These are phyloP conservation scores for Macrotyloma uniflorum DNA, from an alignment of 306 rosid species.

Conservation along the genomic window DNA sequence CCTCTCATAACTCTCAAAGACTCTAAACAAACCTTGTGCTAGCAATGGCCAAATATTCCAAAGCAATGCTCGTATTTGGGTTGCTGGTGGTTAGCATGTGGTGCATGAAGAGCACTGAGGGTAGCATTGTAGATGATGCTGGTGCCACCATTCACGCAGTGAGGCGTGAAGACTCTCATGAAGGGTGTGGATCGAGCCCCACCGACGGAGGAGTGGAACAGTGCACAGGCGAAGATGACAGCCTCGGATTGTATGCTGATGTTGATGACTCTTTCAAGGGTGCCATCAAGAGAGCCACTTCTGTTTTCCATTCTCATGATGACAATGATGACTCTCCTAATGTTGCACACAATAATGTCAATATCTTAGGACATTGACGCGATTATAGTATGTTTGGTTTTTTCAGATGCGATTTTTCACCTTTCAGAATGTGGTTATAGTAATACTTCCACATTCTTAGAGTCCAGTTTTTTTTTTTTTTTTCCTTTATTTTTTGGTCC, in stretches of 20 bases:
- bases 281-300: background rate
- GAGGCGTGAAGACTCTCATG: background rate
- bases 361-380: slow-evolving; percentile 42
- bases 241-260: slow-evolving; percentile 38
- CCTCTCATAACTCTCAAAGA: background rate
- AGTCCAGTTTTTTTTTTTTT: background rate
- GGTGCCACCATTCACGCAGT: background rate
- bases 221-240: slow-evolving; percentile 39
- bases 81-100: slow-evolving; percentile 26
- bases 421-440: background rate
- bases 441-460: background rate
- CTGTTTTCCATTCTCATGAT: background rate
- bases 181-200: slow-evolving; percentile 1
- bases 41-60: slow-evolving; percentile 30
- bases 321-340: slow-evolving; percentile 24
- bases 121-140: background rate
- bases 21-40: no score
- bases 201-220: slow-evolving; percentile 26
- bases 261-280: slow-evolving; percentile 47
- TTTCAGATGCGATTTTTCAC: background rate
- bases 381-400: background rate
- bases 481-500: background rate
- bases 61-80: slow-evolving; percentile 37
- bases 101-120: slow-evolving; percentile 17
- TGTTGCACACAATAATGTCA: slow-evolving; percentile 26